Conservation (phyloP, 2,329 filamentous ascomycete species). For the Colletotrichum sp. region DNA sequence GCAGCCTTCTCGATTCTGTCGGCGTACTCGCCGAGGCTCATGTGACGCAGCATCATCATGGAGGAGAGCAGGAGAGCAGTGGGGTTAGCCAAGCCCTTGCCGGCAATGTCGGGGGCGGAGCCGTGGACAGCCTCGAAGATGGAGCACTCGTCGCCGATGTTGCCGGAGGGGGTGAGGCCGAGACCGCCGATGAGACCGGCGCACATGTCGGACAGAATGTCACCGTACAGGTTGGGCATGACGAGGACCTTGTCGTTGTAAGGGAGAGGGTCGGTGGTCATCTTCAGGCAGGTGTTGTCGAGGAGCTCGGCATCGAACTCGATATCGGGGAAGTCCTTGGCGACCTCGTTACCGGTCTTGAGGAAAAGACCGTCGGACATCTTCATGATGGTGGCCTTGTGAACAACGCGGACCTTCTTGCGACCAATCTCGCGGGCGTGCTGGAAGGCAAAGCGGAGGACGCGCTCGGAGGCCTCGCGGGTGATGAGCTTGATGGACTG, state of each 20-base stretch:
- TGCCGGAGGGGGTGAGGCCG: slow-evolving; percentile 94
- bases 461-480: slow-evolving; percentile 89
- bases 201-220: slow-evolving; percentile 99
- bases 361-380: slow-evolving; percentile 99
- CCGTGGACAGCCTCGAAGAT: slow-evolving; percentile 99
- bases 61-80: slow-evolving; percentile 93
- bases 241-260: slow-evolving; percentile 99
- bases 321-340: slow-evolving; percentile 94
- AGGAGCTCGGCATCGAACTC: slow-evolving; percentile 98
- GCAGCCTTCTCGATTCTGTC: slow-evolving; percentile 90
- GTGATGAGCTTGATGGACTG: slow-evolving; percentile 99
- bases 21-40: slow-evolving; percentile 87
- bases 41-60: slow-evolving; percentile 99
- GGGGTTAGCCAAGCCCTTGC: slow-evolving; percentile 95
- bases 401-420: slow-evolving; percentile 95
- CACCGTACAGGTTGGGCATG: slow-evolving; percentile 98
- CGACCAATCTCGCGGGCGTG: slow-evolving; percentile 92
- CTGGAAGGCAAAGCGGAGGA: slow-evolving; percentile 97
- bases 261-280: slow-evolving; percentile 92
- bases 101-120: slow-evolving; percentile 94
- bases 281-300: slow-evolving; percentile 99
- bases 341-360: slow-evolving; percentile 80
- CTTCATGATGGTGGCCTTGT: slow-evolving; percentile 99
- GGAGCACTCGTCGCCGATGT: slow-evolving; percentile 98
- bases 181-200: slow-evolving; percentile 97